These are phyloP conservation scores for Amanita brunnescens DNA, from an alignment of 768 basidiomycete species.

Conservation along the genomic window DNA sequence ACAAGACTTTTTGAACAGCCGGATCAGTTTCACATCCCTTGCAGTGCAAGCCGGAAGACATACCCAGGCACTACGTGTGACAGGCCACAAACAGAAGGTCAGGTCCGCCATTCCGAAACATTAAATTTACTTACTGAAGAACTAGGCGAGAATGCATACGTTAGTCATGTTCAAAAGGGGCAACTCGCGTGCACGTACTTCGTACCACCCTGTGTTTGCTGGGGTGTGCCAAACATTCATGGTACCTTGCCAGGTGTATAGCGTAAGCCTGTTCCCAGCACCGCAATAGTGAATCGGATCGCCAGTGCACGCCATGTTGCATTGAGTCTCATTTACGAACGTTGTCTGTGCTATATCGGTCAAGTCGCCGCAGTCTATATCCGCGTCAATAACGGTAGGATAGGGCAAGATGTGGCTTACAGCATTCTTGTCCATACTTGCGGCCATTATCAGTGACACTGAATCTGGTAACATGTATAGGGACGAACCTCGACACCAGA, in stretches of 20 bases:
- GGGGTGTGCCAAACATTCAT: slow-evolving; percentile 62
- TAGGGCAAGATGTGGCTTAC: slow-evolving; percentile 30
- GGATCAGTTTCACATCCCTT: slow-evolving; percentile 8
- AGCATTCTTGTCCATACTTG: slow-evolving; percentile 63
- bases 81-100: slow-evolving; percentile 4
- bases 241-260: slow-evolving; percentile 45
- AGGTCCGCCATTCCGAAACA: background rate
- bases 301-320: slow-evolving; percentile 52
- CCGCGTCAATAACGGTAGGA: background rate
- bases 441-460: background rate
- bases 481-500: slow-evolving; percentile 48
- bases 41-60: slow-evolving; percentile 11
- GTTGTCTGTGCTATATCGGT: slow-evolving; percentile 38
- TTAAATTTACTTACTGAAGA: slow-evolving; percentile 31
- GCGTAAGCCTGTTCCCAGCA: slow-evolving; percentile 40
- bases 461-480: background rate
- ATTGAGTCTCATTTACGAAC: slow-evolving; percentile 34
- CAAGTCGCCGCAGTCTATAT: slow-evolving; percentile 62
- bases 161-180: background rate
- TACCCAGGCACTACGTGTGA: slow-evolving; percentile 38
- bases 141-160: slow-evolving; percentile 19
- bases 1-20: slow-evolving; percentile 47
- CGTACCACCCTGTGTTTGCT: slow-evolving; percentile 55
- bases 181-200: slow-evolving; percentile 32
- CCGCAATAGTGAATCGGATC: slow-evolving; percentile 67